phyloP scores from a whole-genome alignment of 2,329 filamentous ascomycete species.

The Penicillium sp. region DNA sequence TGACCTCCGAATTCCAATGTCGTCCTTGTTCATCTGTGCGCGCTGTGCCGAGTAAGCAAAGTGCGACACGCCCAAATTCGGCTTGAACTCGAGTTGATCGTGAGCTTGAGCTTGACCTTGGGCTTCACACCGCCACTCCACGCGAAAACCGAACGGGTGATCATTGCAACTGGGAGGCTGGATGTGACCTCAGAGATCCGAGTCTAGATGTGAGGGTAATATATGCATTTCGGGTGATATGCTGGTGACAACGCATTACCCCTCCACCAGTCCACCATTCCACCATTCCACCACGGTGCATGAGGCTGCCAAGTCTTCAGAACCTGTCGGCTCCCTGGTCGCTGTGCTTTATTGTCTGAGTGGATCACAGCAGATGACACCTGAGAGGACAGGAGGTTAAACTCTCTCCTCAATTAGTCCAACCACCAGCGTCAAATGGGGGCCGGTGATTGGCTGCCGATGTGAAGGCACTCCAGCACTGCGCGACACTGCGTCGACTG shows the following conservation, averaged over 20 bases:
- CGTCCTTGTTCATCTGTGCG: not conserved
- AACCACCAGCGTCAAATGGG: slow-evolving; percentile 4
- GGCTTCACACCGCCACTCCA: not conserved
- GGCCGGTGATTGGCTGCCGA: not conserved
- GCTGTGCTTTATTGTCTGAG: not conserved
- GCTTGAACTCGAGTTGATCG: not conserved
- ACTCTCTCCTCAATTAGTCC: slow-evolving; percentile 4
- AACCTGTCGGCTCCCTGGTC: not conserved
- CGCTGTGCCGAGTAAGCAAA: not conserved
- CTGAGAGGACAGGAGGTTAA: not conserved
- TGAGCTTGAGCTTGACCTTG: not conserved
- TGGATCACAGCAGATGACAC: not conserved
- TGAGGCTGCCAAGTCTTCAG: not conserved
- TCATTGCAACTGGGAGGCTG: not conserved
- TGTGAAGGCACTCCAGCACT: slow-evolving; percentile 6
- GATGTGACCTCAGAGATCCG: not conserved
- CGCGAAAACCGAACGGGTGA: not conserved
- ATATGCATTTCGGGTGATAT: not conserved
- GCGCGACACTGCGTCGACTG: not conserved
- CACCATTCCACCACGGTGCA: not conserved
- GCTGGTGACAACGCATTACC: not conserved
- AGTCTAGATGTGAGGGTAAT: not conserved
- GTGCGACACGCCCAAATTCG: not conserved
- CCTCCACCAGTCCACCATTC: not conserved
- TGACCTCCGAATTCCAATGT: not conserved